phyloP scores from a whole-genome alignment of 371 early-diverging fungal species.

The Actinomortierella wolfii region DNA sequence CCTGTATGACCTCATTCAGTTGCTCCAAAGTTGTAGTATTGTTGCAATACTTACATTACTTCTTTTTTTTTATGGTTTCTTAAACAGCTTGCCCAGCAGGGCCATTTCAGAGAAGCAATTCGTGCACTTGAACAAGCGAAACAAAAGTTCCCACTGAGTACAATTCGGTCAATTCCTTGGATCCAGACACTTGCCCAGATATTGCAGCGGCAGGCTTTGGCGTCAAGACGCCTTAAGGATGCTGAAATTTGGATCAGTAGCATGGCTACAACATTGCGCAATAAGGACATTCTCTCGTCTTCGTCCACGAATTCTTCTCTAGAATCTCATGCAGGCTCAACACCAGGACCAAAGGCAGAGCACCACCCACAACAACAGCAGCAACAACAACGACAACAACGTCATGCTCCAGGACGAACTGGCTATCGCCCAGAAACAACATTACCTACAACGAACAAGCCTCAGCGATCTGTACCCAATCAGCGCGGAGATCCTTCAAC shows the following conservation, averaged over 20 bases:
- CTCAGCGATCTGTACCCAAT: conserved; percentile 3
- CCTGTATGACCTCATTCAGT: neutral
- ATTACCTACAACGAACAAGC: neutral
- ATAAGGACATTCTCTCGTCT: conserved; percentile 14
- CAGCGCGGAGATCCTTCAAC: too few relatives aligned
- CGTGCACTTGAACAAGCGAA: conserved; percentile 35
- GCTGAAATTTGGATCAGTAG: conserved; percentile 24
- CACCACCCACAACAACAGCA: neutral
- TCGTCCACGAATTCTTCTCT: neutral
- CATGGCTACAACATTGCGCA: too few relatives aligned
- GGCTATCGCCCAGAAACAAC: neutral
- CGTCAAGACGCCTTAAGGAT: conserved; percentile 18
- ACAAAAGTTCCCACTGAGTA: conserved; percentile 17
- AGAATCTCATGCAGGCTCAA: neutral
- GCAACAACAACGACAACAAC: too few relatives aligned
- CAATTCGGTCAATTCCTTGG: conserved; percentile 30
- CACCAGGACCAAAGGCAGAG: neutral
- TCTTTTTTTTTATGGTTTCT: neutral
- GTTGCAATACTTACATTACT: neutral
- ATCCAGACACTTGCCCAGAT: conserved; percentile 32
- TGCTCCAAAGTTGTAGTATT: neutral
- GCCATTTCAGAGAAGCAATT: conserved; percentile 29
- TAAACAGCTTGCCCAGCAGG: conserved; percentile 14
- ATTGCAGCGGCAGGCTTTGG: conserved; percentile 27
- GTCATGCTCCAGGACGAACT: neutral